phyloP scores from a whole-genome alignment of 805 yeast genomes.

The Scheffersomyces spartinae region DNA sequence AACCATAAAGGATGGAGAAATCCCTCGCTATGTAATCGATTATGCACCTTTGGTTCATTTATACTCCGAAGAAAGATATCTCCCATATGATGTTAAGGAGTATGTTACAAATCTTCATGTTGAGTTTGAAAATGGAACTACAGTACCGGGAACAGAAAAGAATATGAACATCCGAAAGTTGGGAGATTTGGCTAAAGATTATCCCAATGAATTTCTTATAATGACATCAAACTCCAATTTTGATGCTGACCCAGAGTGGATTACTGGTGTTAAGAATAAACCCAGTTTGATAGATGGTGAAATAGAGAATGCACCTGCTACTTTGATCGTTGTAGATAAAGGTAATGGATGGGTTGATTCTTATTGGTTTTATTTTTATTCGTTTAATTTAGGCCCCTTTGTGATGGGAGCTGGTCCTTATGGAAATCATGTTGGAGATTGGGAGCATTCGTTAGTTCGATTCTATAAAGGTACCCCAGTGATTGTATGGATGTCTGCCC shows the following conservation, averaged over 20 bases:
- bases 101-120: slow-evolving; percentile 59
- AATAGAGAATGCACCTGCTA: slow-evolving; percentile 68
- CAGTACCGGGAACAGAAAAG: slow-evolving; percentile 18
- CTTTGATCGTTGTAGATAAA: slow-evolving; percentile 75
- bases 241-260: slow-evolving; percentile 65
- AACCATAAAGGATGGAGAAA: slow-evolving; percentile 37
- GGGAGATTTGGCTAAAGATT: slow-evolving; percentile 16
- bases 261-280: slow-evolving; percentile 56
- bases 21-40: slow-evolving; percentile 54
- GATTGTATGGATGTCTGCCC: slow-evolving; percentile 94
- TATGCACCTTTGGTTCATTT: slow-evolving; percentile 72
- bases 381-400: slow-evolving; percentile 90
- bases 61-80: slow-evolving; percentile 78
- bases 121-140: slow-evolving; percentile 38
- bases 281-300: slow-evolving; percentile 68
- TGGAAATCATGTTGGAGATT: slow-evolving; percentile 95
- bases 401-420: slow-evolving; percentile 97
- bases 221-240: slow-evolving; percentile 68
- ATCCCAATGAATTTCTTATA: slow-evolving; percentile 30
- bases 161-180: slow-evolving; percentile 22
- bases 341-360: slow-evolving; percentile 95
- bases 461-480: slow-evolving; percentile 73
- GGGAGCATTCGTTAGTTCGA: slow-evolving; percentile 91
- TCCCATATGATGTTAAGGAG: slow-evolving; percentile 70
- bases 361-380: slow-evolving; percentile 91